Percentiles rank a stretch among this genome's conserved stretches.
phyloP scores from a whole-genome alignment of 2,329 filamentous ascomycete species.

The Pseudogymnoascus sp. region DNA sequence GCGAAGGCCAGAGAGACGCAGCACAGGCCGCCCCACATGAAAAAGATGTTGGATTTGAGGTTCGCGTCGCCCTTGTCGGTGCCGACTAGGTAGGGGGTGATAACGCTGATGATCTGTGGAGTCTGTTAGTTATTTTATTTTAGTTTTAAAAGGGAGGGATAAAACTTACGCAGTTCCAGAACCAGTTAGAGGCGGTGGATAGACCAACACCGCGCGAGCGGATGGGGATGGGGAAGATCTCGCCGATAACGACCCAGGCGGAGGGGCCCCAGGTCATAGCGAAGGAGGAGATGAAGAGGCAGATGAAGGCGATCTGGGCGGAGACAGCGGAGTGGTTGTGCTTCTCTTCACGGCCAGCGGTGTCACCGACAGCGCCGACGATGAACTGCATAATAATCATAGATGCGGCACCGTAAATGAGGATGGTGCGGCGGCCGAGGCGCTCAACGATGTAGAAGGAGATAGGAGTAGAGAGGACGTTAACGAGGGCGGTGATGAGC shows the following conservation, averaged over 20 bases:
- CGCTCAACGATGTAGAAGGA: slow-evolving; percentile 82
- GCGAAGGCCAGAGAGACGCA: slow-evolving; percentile 44
- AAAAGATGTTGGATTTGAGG: slow-evolving; percentile 27
- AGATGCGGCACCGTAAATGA: slow-evolving; percentile 68
- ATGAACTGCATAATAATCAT: slow-evolving; percentile 87
- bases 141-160: too few species aligned
- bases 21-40: slow-evolving; percentile 54
- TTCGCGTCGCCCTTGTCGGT: slow-evolving; percentile 40
- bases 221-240: slow-evolving; percentile 85
- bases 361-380: slow-evolving; percentile 67
- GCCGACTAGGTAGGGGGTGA: slow-evolving; percentile 63
- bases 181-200: slow-evolving; percentile 84
- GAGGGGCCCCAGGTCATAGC: slow-evolving; percentile 78
- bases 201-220: slow-evolving; percentile 80
- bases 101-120: slow-evolving; percentile 46
- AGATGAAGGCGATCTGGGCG: slow-evolving; percentile 79
- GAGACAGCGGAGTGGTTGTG: slow-evolving; percentile 47
- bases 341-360: slow-evolving; percentile 46
- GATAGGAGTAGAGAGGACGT: slow-evolving; percentile 75
- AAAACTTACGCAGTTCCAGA: slow-evolving; percentile 63
- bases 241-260: slow-evolving; percentile 73
- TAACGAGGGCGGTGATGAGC: slow-evolving; percentile 73
- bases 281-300: slow-evolving; percentile 90
- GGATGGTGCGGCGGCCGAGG: slow-evolving; percentile 70
- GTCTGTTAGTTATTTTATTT: not conserved